Evolutionary conservation across 2,329 filamentous ascomycete genomes (phyloP).

Genomic region (Ophiosphaerella narmari): DNA sequence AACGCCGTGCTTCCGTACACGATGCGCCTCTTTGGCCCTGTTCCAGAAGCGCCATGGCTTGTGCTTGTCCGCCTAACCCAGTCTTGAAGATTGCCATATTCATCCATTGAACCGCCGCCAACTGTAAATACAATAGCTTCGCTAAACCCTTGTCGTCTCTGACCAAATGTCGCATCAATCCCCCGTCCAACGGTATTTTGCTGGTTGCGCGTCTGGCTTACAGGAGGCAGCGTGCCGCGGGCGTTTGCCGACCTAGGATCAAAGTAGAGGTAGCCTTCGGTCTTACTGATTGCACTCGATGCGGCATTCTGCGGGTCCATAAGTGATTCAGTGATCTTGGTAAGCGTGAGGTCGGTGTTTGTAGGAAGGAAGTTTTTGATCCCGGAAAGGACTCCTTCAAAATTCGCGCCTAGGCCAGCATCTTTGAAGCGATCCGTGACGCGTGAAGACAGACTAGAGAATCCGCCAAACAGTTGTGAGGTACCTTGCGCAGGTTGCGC

Average conservation of each 20-base stretch:
- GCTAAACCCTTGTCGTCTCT: constrained; percentile 84
- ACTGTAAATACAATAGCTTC: constrained; percentile 92
- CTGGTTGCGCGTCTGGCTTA: constrained; percentile 59
- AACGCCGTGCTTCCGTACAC: constrained; percentile 92
- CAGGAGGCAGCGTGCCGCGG: constrained; percentile 85
- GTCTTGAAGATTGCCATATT: constrained; percentile 96
- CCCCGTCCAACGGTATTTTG: constrained; percentile 56
- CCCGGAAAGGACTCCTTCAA: constrained; percentile 91
- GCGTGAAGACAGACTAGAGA: constrained; percentile 87
- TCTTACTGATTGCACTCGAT: constrained; percentile 91
- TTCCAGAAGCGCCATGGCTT: constrained; percentile 51
- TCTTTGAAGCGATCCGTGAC: constrained; percentile 95
- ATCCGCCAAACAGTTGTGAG: constrained; percentile 86
- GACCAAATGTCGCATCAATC: constrained; percentile 84
- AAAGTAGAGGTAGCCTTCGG: constrained; percentile 95
- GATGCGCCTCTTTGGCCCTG: constrained; percentile 73
- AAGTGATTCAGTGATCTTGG: constrained; percentile 96
- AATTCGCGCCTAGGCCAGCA: constrained; percentile 81
- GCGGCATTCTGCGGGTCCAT: constrained; percentile 94
- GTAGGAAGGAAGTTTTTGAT: constrained; percentile 98
- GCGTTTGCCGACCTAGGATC: constrained; percentile 93
- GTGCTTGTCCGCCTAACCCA: constrained; percentile 83
- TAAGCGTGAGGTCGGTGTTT: constrained; percentile 93
- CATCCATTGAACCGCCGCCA: constrained; percentile 96
- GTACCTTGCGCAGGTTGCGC: constrained; percentile 66